A percentile compares a stretch with the other conserved stretches of the same genome.
Conservation (phyloP, 2,329 filamentous ascomycete species). For the Didymellaceae sp. region DNA sequence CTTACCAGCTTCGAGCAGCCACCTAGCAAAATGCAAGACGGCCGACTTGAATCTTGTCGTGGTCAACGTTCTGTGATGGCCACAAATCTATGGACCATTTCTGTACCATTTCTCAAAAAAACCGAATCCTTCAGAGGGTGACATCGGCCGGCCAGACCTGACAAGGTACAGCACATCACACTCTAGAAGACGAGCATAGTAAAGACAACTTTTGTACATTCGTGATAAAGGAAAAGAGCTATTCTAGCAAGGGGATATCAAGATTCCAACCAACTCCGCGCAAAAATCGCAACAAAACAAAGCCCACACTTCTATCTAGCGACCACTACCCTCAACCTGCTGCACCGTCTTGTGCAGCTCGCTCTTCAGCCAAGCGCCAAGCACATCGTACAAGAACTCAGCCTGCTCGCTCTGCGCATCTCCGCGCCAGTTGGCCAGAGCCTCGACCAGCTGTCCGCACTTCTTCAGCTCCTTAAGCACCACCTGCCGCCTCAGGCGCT, state of each 20-base stretch:
- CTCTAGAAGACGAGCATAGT: no score
- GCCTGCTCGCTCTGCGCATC: constrained; percentile 31
- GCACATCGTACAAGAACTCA: constrained; percentile 39
- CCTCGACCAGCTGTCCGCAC: constrained; percentile 37
- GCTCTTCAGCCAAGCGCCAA: constrained; percentile 43
- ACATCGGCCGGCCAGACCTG: no score
- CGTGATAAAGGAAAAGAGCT: not conserved
- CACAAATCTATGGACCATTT: no score
- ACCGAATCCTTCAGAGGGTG: no score
- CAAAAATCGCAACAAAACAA: not conserved
- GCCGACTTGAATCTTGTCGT: not conserved
- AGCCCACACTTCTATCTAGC: not conserved
- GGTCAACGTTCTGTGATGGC: no score
- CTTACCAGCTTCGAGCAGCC: no score
- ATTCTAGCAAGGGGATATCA: constrained; percentile 10
- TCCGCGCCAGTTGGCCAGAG: constrained; percentile 36
- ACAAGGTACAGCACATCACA: no score
- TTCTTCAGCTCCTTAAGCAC: constrained; percentile 39
- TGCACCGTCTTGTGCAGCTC: constrained; percentile 38
- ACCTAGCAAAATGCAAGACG: not conserved
- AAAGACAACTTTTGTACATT: constrained; percentile 5
- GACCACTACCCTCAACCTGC: constrained; percentile 29
- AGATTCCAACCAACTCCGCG: constrained; percentile 4
- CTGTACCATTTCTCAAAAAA: no score
- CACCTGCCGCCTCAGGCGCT: constrained; percentile 32